phyloP scores from a whole-genome alignment of 805 yeast species.

The Candida sanyiensis region DNA sequence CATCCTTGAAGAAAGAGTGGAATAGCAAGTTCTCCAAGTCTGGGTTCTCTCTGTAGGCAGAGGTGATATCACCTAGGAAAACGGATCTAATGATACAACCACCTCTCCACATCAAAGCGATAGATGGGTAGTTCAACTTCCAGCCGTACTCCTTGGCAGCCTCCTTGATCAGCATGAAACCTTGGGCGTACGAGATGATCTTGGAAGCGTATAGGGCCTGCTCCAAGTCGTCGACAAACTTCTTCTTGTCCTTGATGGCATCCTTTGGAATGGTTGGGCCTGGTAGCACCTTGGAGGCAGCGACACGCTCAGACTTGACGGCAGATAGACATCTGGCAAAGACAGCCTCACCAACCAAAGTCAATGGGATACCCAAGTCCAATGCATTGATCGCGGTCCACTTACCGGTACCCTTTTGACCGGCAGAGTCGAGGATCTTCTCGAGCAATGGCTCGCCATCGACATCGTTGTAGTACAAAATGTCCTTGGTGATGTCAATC shows the following conservation, averaged over 20 bases:
- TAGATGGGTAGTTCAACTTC: conserved; percentile 96
- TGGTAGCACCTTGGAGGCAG: conserved; percentile 70
- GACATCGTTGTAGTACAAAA: conserved; percentile 79
- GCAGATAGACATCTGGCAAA: conserved; percentile 95
- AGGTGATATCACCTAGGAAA: conserved; percentile 93
- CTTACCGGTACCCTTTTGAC: conserved; percentile 99
- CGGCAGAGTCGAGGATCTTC: conserved; percentile 94
- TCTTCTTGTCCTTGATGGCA: conserved; percentile 66
- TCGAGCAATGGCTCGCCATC: conserved; percentile 93
- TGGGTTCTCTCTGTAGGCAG: conserved; percentile 92
- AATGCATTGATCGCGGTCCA: conserved; percentile 99
- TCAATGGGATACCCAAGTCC: conserved; percentile 97
- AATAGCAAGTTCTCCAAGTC: conserved; percentile 91
- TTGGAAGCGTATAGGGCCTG: conserved; percentile 98
- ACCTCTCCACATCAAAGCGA: conserved; percentile 99
- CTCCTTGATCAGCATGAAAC: conserved; percentile 98
- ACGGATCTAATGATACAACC: conserved; percentile 99
- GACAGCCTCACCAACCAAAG: conserved; percentile 98
- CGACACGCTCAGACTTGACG: conserved; percentile 81
- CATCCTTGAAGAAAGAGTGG: conserved; percentile 90
- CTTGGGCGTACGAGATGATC: conserved; percentile 98
- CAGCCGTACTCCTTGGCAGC: conserved; percentile 96
- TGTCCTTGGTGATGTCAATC: conserved; percentile 94
- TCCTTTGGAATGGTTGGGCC: conserved; percentile 73
- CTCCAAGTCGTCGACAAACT: conserved; percentile 88